A percentile compares a stretch with the other conserved stretches of the same genome.
Evolutionary conservation across 2,329 filamentous ascomycete species (phyloP).

Genomic region (Trichoderma lentiforme): DNA sequence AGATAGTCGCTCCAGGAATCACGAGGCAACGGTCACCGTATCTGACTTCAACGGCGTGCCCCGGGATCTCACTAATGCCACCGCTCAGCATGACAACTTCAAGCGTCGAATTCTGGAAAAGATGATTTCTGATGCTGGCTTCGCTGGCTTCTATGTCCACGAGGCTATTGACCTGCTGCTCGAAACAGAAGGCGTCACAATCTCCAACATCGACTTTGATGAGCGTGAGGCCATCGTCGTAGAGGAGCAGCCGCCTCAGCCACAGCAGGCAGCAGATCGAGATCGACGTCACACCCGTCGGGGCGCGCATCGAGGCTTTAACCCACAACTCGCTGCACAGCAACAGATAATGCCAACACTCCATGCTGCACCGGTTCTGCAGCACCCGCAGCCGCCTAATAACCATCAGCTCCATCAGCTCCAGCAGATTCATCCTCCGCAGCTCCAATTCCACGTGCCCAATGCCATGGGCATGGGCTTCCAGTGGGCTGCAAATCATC

Average conservation of each 20-base stretch:
- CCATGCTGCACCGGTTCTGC: not conserved
- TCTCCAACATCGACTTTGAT: conserved; percentile 34
- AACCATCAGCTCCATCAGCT: not conserved
- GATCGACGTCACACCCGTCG: not conserved
- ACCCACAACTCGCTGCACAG: not conserved
- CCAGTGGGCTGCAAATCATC: not conserved
- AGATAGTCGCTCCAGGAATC: conserved; percentile 17
- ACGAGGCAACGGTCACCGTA: conserved; percentile 23
- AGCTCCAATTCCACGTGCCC: not conserved
- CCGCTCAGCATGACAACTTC: conserved; percentile 28
- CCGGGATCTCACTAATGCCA: conserved; percentile 24
- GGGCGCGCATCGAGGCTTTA: not conserved
- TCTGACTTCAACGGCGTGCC: conserved; percentile 26
- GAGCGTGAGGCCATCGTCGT: conserved; percentile 24
- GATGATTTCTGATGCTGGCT: conserved; percentile 40
- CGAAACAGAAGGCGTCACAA: conserved; percentile 32
- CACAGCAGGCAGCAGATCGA: not conserved
- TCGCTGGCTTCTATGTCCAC: conserved; percentile 27
- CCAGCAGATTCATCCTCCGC: too few relatives aligned
- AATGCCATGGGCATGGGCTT: not conserved
- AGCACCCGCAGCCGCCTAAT: not conserved
- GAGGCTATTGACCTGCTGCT: conserved; percentile 37
- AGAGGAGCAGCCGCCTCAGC: not conserved
- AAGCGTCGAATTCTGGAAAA: conserved; percentile 33
- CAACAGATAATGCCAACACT: not conserved